These are phyloP conservation scores for Gracilaria domingensis DNA, from an alignment of 23 red algal genomes.

Conservation along the genomic window DNA sequence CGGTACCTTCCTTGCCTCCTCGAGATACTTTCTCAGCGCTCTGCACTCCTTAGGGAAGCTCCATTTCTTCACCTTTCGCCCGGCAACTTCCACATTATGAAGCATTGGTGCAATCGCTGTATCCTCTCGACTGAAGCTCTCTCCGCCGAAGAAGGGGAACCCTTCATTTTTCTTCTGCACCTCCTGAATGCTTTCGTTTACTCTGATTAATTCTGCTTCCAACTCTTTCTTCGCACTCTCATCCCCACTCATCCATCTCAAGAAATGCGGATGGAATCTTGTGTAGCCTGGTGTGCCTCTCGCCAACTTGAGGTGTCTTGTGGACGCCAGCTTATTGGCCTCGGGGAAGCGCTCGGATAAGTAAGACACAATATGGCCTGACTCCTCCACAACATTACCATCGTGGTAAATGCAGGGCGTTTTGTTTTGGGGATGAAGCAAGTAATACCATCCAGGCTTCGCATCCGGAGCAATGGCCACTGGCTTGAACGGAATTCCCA, in stretches of 20 bases:
- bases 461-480: slow-evolving; percentile 9
- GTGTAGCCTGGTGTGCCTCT: slow-evolving; percentile 46
- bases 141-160: slow-evolving; percentile 58
- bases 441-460: slow-evolving; percentile 81
- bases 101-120: slow-evolving; percentile 65
- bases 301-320: slow-evolving; percentile 25
- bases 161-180: slow-evolving; percentile 62
- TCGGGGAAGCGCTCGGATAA: slow-evolving; percentile 33
- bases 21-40: slow-evolving; percentile 42
- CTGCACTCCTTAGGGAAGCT: slow-evolving; percentile 63
- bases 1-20: slow-evolving; percentile 53
- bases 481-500: slow-evolving; percentile 55
- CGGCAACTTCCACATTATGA: slow-evolving; percentile 66
- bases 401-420: slow-evolving; percentile 72
- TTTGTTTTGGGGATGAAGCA: slow-evolving; percentile 51
- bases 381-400: slow-evolving; percentile 62
- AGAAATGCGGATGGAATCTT: slow-evolving; percentile 59
- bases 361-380: slow-evolving; percentile 67
- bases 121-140: slow-evolving; percentile 61
- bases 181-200: slow-evolving; percentile 29
- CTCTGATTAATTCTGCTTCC: slow-evolving; percentile 48
- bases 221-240: neutral
- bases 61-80: slow-evolving; percentile 63
- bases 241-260: slow-evolving; percentile 53
- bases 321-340: slow-evolving; percentile 37